Base-by-base conservation (phyloP, 2,329 filamentous ascomycete genomes). In the Talaromyces verruculosus region DNA sequence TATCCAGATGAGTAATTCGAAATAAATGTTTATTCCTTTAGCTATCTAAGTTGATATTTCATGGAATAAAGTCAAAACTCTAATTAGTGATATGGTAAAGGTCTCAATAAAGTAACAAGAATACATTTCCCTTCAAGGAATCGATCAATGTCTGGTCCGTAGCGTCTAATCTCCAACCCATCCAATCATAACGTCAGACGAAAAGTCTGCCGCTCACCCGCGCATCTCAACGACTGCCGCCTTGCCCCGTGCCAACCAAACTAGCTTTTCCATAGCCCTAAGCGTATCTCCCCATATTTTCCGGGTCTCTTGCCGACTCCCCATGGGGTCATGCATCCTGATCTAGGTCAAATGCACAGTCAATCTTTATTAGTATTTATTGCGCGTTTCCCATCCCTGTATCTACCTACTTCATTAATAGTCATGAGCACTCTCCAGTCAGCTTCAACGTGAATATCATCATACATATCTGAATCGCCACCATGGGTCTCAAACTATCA, bases 251-350 rank as follows among this genome's bases (percentile, higher is more conserved):
- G 10, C 51, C 51, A 55, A 55, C 51, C 51, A 55, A 19, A 8
- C 49, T 8, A 2, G 28, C 28, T 19, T 11, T 35, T 17, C 7
- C 15, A 19, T 19, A 35, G 51, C 51, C 51, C 49, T 53, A 53
- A 33, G 22, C 47, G 47, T 25, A 28, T 3, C 59, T 49, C 45
- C 61, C 39, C 61, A 53, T 47, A 43, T 55, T 39, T 35, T 47
- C 61, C 61, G 11, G 35, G 33, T 4, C 15, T 41, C 6, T 53
- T 25, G 51, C 51, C 47, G 22, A 53, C 19, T 53, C 61, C 61
- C 61, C 61, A 63, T 63, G 61, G 61, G 61, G 61, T 63, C 30
- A 19, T 35, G 30, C 30, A 55, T 55, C 25, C 28, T 19, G 51
- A 33, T 35, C n/a, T 35, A 55, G 25, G 10, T 35, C 7, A 3